Base-by-base conservation (phyloP, 192 early-diverging fungal genomes). In the Thoreauomyces humboldtii region DNA sequence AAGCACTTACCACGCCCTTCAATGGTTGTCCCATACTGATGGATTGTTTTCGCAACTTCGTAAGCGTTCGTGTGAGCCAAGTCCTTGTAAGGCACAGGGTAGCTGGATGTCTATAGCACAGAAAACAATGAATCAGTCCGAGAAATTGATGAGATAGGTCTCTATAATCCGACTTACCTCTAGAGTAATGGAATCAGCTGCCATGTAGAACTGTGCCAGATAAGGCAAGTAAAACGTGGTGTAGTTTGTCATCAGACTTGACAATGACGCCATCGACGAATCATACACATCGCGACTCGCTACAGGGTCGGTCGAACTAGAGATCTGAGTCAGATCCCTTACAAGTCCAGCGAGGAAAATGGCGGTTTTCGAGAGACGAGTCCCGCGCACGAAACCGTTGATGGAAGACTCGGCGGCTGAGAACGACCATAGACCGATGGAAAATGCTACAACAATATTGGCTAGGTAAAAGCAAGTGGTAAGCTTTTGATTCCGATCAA, bases 351-450 rank as follows among this genome's bases (percentile, higher is more conserved):
- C n/a, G n/a, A n/a, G n/a, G n/a, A n/a, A n/a, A n/a, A n/a, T n/a
- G n/a, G n/a, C n/a, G n/a, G n/a, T n/a, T n/a, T n/a, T n/a, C 22
- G 64, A 25, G 21, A 65, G 51, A 25, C 64, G 51, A 15, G 64
- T 57, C 2, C 47, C 52, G 42, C 64, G 64, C 2, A 34, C 34
- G 38, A 65, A 65, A 3, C 37, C 64, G 9, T 35, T 33, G 24
- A 65, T 42, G 28, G 41, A 43, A 3, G 25, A 2, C 28, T 65
- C 64, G 15, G 53, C 53, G 0, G 19, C 32, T 6, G 24, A 38
- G 48, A 68, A 69, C 7, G 17, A 28, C 35, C 41, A 55, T 6
- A 62, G 15, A 15, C 67, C 67, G 9, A 69, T 21, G 7, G 50
- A 58, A 35, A 62, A 45, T 12, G 67, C 32, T 3, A 35, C 59